Evolutionary conservation across 208 protist species (phyloP).

Genomic region (Wallacemonas sp.): DNA sequence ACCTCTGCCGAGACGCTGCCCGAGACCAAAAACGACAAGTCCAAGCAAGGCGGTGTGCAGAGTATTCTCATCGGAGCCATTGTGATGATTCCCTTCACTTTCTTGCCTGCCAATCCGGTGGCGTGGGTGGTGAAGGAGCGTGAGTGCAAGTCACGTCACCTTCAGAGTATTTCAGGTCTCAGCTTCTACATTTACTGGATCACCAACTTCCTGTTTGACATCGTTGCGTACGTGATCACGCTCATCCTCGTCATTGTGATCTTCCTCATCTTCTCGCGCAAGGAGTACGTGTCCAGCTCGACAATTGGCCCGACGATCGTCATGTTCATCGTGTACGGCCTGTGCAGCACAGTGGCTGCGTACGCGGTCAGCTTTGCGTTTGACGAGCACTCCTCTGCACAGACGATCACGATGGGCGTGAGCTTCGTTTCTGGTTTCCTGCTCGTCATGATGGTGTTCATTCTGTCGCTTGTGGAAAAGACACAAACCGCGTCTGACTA

Average conservation of each 20-base stretch:
- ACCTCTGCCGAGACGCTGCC: slow-evolving; percentile 5
- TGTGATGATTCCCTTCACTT: slow-evolving; percentile 36
- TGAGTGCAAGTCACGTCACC: slow-evolving; percentile 31
- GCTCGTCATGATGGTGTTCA: slow-evolving; percentile 32
- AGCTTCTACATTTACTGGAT: slow-evolving; percentile 36
- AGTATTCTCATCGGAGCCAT: slow-evolving; percentile 26
- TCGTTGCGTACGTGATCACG: slow-evolving; percentile 18
- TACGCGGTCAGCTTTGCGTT: slow-evolving; percentile 35
- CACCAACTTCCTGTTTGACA: slow-evolving; percentile 40
- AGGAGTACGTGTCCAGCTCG: slow-evolving; percentile 24
- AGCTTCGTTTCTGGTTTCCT: slow-evolving; percentile 45
- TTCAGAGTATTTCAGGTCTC: slow-evolving; percentile 41
- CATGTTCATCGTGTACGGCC: slow-evolving; percentile 33
- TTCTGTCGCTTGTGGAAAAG: slow-evolving; percentile 25
- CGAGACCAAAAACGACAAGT: neutral
- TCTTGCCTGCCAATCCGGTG: slow-evolving; percentile 28
- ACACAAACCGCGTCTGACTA: slow-evolving; percentile 17
- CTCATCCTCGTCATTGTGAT: slow-evolving; percentile 22
- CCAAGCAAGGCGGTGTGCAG: slow-evolving; percentile 7
- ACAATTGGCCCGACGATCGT: slow-evolving; percentile 23
- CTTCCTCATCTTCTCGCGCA: slow-evolving; percentile 27
- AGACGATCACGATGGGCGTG: slow-evolving; percentile 33
- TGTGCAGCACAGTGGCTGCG: slow-evolving; percentile 16
- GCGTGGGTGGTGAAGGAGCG: slow-evolving; percentile 50
- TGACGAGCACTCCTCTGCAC: slow-evolving; percentile 25